Conservation (phyloP, 78 protist species). For the slime mould (Dictyostelium discoideum) region dicty_2.7 NC_007090.3:443001-443500, state of each 20-base stretch:
- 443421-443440: too few species aligned
- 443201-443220: constrained; percentile 75
- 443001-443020: constrained; percentile 7
- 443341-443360: constrained; percentile 38
- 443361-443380: constrained; percentile 49
- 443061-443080: not conserved
- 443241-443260: constrained; percentile 33
- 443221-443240: constrained; percentile 68
- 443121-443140: constrained; percentile 23
- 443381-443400: constrained; percentile 26
- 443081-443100: constrained; percentile 31
- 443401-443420: not conserved
- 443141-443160: constrained; percentile 49
- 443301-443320: constrained; percentile 66
- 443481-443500: constrained; percentile 17
- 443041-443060: not conserved
- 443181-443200: constrained; percentile 72
- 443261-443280: constrained; percentile 58
- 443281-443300: constrained; percentile 74
- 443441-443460: not conserved
- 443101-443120: not conserved
- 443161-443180: constrained; percentile 62
- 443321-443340: constrained; percentile 68
- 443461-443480: not conserved
- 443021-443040: not conserved